Evolutionary conservation across 148 eudicot species (phyloP).

Genomic region (Rhododendron griersonianum): DNA sequence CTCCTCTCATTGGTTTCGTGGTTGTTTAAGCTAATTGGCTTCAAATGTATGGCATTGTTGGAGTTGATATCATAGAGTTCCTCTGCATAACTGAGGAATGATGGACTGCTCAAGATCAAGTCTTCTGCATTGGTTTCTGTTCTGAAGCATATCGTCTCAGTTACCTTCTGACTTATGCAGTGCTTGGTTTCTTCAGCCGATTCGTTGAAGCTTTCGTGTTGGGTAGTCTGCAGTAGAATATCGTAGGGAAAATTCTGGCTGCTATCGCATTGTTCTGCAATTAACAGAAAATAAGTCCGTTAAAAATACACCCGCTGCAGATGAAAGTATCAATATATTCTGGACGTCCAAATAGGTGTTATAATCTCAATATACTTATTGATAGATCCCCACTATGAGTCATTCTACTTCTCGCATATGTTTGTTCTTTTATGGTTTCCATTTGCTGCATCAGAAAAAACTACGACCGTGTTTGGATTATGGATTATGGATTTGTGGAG

Average conservation of each 20-base stretch:
- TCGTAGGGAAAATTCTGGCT: conserved; percentile 13
- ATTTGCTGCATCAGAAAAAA: background rate
- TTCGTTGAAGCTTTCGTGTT: background rate
- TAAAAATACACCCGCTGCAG: background rate
- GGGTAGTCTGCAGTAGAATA: background rate
- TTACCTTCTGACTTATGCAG: background rate
- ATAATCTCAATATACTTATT: background rate
- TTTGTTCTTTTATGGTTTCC: background rate
- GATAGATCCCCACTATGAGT: background rate
- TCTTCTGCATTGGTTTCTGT: conserved; percentile 20
- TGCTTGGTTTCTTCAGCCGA: conserved; percentile 12
- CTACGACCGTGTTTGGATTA: background rate
- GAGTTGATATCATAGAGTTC: conserved; percentile 35
- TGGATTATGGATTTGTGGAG: background rate
- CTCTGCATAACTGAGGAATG: conserved; percentile 36
- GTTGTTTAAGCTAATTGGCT: conserved; percentile 7
- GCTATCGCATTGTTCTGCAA: conserved; percentile 17
- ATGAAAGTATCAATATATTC: background rate
- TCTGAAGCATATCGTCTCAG: conserved; percentile 8
- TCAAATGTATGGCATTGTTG: conserved; percentile 9
- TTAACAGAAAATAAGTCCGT: background rate
- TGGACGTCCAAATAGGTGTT: background rate
- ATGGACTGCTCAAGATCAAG: conserved; percentile 37
- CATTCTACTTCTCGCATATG: background rate
- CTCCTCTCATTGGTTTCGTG: conserved; percentile 17